Percentiles rank a stretch among this genome's conserved stretches.
Conservation (phyloP, 192 early-diverging fungal genomes). For the Coemansia sp. region DNA sequence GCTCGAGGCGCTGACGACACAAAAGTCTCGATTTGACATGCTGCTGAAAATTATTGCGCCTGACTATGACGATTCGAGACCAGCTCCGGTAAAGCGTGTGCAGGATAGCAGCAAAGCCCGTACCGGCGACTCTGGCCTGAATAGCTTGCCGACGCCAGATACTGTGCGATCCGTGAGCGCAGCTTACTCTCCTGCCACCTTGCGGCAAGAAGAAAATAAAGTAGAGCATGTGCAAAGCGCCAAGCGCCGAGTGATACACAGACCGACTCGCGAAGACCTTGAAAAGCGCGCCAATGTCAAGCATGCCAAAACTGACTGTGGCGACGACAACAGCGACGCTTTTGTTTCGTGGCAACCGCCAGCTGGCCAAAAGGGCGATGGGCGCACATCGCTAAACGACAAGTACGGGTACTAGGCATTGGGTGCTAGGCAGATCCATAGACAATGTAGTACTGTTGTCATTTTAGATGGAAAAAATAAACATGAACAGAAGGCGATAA, state of each 20-base stretch:
- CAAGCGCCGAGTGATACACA: slow-evolving; percentile 8
- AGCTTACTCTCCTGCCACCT: too few species aligned
- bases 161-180: too few species aligned
- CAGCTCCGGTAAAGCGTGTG: too few species aligned
- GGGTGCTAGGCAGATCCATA: not conserved
- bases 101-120: too few species aligned
- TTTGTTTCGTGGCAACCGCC: slow-evolving; percentile 40
- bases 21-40: slow-evolving; percentile 12
- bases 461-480: not conserved
- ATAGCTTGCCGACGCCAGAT: too few species aligned
- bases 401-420: slow-evolving; percentile 41
- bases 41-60: slow-evolving; percentile 32
- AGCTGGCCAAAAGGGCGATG: slow-evolving; percentile 35
- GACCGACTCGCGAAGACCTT: slow-evolving; percentile 7
- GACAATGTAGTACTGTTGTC: not conserved
- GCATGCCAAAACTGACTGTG: not conserved
- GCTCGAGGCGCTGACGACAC: slow-evolving; percentile 50
- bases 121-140: too few species aligned
- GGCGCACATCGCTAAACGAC: slow-evolving; percentile 40
- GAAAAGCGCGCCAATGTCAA: not conserved
- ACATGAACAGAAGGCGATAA: not conserved
- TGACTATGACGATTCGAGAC: not conserved
- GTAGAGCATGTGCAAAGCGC: not conserved
- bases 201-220: too few species aligned
- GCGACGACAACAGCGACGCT: slow-evolving; percentile 1